Evolutionary conservation across 495 filamentous ascomycete genomes (phyloP), one percentile per base, ranked within the genome.

Genomic region (Tirmania nivea): DNA sequence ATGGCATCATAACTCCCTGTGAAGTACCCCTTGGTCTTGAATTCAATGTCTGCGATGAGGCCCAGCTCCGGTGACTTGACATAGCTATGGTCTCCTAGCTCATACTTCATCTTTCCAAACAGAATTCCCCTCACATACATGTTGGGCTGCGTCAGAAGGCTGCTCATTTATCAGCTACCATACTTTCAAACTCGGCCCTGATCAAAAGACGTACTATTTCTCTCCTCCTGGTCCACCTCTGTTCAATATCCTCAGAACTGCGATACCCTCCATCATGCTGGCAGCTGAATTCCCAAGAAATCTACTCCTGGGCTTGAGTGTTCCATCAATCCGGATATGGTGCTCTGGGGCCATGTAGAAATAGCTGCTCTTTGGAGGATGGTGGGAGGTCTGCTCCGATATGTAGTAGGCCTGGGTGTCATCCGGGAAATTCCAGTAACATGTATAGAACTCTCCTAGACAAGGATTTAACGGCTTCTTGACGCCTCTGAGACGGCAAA

Each of bases 71-170:
- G 83, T 66, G 89, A 99, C 55, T 78, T 75, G n/a, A 96, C 83
- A 59, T 81, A 85, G 68, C 87, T 92, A 69, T 94, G 88, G 65
- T 99, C 90, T 37, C 90, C 90, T 17, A 99, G 76, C 69, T 99
- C 90, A 68, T 96, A 99, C 67, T 94, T 95, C 90, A 99, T 96
- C 68, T 94, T 96, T 19, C 90, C 90, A 62, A 99, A 95, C 11
- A 99, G 71, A 54, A 99, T 96, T 21, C 90, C 90, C 54, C 90
- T 78, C 36, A 89, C 92, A 67, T 99, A 99, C 88, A 99, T 99
- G 67, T 99, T 99, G 8, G 90, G 90, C 64, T 99, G 90, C 0
- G 90, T 95, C 52, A 95, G 66, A 60, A 89, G 81, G 67, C 84
- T 89, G 52, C 2, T 4, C 52, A 20, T 3, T 9, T 47, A 49